Percentiles rank a stretch among this genome's conserved stretches.
phyloP scores from a whole-genome alignment of 1,284 basidiomycete species.

The Ganoderma lingzhi region DNA sequence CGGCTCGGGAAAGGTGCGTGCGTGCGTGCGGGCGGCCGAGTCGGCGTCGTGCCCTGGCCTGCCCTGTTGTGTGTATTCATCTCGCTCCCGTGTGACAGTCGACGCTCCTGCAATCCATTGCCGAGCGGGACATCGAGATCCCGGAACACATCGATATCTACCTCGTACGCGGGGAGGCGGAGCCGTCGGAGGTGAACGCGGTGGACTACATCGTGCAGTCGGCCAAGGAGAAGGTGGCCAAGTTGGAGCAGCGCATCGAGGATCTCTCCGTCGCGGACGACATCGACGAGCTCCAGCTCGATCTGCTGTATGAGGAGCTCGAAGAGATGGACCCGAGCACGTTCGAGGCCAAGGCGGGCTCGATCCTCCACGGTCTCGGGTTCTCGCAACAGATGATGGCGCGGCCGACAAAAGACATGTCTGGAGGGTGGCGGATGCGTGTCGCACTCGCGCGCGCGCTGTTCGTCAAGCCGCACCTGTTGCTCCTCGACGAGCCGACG shows the following conservation, averaged over 20 bases:
- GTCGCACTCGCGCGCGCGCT: constrained; percentile 96
- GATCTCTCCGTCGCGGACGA: constrained; percentile 91
- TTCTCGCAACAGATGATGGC: constrained; percentile 94
- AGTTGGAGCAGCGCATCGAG: constrained; percentile 94
- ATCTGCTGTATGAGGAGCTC: constrained; percentile 93
- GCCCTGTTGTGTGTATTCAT: neutral
- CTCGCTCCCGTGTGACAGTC: constrained; percentile 41
- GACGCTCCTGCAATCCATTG: constrained; percentile 69
- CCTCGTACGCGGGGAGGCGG: constrained; percentile 94
- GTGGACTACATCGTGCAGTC: constrained; percentile 96
- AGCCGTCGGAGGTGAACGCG: constrained; percentile 96
- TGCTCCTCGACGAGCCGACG: constrained; percentile 90
- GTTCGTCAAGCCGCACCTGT: constrained; percentile 95
- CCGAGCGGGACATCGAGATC: constrained; percentile 94
- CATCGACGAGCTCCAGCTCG: constrained; percentile 87
- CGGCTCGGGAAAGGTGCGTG: constrained; percentile 92
- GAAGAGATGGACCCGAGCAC: constrained; percentile 97
- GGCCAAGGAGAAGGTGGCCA: constrained; percentile 95
- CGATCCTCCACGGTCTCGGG: constrained; percentile 96
- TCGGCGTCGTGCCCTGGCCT: neutral
- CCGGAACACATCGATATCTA: constrained; percentile 98
- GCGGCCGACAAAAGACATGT: constrained; percentile 98
- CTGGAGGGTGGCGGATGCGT: constrained; percentile 99
- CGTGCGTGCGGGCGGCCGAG: too few species aligned
- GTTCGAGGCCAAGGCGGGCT: constrained; percentile 96